Evolutionary conservation across 106 monocot species (phyloP), one percentile per base, ranked within the genome.

Genomic region (Phalaenopsis aphrodite): DNA sequence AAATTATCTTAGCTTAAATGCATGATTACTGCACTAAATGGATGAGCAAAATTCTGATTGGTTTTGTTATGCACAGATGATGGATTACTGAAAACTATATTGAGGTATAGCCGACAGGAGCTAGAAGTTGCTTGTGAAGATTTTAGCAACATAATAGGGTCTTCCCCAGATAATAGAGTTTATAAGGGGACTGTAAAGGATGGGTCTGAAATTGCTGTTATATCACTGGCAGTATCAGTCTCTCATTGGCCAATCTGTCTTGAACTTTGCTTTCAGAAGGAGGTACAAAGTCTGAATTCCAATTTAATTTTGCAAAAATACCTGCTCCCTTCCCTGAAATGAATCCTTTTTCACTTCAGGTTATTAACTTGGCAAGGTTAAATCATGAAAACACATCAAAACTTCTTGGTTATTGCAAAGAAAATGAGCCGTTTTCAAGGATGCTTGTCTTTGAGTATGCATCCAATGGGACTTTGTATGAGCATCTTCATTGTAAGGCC

Each of bases 81-180:
- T 14, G 85, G 81, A 48, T 56, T 98, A 78, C 58, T 94, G 77
- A 92, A 88, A 74, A 82, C 87, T 86, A 90, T 92, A 23, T 16
- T 66, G 68, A 88, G 82, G 74, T 83, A 91, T 78, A 98, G 84
- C 47, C 83, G 89, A 9, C 88, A 88, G 47, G 90, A 90, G 65
- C 92, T 98, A 78, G 94, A 94, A 82, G 83, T 84, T 78, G 94
- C 98, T 43, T 98, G 98, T 79, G 98, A 94, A 85, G 98, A 94
- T 84, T 98, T 98, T 79, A 98, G 98, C 83, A 98, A 98, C 68
- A 94, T 98, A 48, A 98, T 98, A 55, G 89, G 98, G 10, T 92
- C 94, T 78, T 92, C 91, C 78, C 69, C 86, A 55, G 84, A 91
- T n/a, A 92, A 80, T 75, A 72, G 83, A 68, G 85, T 98, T 39